Conservation (phyloP, 805 yeast genomes). For the Metschnikowia vanudenii region DNA sequence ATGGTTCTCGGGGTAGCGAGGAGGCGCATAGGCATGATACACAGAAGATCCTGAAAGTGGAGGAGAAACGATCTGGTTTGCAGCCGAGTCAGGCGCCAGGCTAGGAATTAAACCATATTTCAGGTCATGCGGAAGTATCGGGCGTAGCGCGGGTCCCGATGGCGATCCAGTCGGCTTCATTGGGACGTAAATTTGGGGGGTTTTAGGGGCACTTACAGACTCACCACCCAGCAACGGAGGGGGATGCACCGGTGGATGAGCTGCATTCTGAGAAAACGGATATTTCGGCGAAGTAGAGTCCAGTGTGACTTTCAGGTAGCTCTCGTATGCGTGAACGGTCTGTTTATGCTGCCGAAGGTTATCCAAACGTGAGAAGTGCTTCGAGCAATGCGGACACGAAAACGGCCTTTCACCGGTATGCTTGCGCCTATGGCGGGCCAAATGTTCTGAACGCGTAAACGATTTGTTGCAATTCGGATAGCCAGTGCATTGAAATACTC, state of each 20-base stretch:
- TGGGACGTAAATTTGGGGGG: constrained; percentile 1
- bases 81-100: neutral
- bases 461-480: constrained; percentile 85
- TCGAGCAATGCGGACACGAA: constrained; percentile 76
- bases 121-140: neutral
- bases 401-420: constrained; percentile 96
- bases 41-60: constrained; percentile 7
- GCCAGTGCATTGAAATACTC: constrained; percentile 82
- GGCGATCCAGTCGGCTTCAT: neutral
- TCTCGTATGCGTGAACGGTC: constrained; percentile 54
- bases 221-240: neutral
- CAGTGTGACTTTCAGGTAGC: constrained; percentile 5
- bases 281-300: neutral
- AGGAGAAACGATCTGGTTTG: constrained; percentile 5
- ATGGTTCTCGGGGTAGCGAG: constrained; percentile 1
- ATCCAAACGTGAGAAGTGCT: constrained; percentile 79
- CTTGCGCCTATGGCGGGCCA: constrained; percentile 87
- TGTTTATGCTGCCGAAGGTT: constrained; percentile 89
- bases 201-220: neutral
- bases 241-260: neutral
- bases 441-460: constrained; percentile 86
- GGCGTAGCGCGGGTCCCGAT: neutral
- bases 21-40: neutral
- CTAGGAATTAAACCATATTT: neutral
- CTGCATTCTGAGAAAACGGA: neutral